Conservation (phyloP, 495 filamentous ascomycete genomes). For the Ascobolus immersus region DNA sequence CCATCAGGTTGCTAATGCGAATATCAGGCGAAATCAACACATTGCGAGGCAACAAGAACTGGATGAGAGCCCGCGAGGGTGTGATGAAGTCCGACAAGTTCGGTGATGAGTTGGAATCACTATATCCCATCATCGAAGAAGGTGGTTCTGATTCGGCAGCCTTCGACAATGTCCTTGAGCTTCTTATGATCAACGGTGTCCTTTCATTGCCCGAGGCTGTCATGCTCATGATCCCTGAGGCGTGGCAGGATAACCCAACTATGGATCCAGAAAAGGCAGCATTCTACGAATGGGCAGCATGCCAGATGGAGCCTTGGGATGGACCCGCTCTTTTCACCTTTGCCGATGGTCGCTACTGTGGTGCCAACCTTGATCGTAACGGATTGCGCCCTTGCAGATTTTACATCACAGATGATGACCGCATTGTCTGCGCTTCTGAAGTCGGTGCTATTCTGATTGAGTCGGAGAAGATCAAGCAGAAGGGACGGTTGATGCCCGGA, state of each 20-base stretch:
- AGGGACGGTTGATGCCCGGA: constrained; percentile 83
- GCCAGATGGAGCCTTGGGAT: constrained; percentile 99
- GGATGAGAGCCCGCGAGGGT: constrained; percentile 96
- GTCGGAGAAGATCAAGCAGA: constrained; percentile 72
- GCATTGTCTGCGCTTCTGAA: constrained; percentile 95
- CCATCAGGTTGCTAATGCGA: constrained; percentile 16
- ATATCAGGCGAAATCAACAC: constrained; percentile 73
- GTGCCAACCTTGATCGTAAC: constrained; percentile 96
- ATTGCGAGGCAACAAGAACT: constrained; percentile 96
- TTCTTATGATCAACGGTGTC: constrained; percentile 89
- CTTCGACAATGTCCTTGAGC: constrained; percentile 92
- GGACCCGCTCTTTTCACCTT: constrained; percentile 96
- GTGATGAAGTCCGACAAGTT: constrained; percentile 85
- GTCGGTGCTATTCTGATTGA: constrained; percentile 87
- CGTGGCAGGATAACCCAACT: constrained; percentile 80
- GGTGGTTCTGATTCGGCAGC: constrained; percentile 95
- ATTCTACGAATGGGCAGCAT: constrained; percentile 98
- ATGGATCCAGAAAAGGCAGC: constrained; percentile 94
- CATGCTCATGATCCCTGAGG: constrained; percentile 98
- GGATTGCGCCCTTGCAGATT: constrained; percentile 91
- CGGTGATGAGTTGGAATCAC: constrained; percentile 65
- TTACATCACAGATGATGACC: constrained; percentile 94
- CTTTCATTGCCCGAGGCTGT: constrained; percentile 91
- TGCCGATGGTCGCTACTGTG: constrained; percentile 89
- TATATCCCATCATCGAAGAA: constrained; percentile 93